A percentile compares a stretch with the other conserved stretches of the same genome.
Conservation (phyloP, 805 yeast species). For the Deakozyma indianensis region DNA sequence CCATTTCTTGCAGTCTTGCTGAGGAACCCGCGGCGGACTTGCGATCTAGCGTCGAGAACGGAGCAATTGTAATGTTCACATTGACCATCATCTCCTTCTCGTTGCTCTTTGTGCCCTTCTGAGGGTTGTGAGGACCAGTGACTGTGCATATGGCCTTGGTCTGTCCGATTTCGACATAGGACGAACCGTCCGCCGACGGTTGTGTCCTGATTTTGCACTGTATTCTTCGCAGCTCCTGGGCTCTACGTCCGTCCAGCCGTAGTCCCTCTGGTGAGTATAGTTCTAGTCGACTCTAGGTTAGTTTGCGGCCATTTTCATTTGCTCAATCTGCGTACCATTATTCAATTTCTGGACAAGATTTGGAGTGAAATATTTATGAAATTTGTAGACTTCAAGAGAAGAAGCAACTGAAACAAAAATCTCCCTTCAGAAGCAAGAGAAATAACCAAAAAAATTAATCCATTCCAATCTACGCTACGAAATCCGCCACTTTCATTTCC, state of each 20-base stretch:
- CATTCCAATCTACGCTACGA: no score
- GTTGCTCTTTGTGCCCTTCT: constrained; percentile 30
- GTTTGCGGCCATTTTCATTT: no score
- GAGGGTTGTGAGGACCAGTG: constrained; percentile 83
- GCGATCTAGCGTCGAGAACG: constrained; percentile 67
- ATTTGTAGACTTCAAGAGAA: no score
- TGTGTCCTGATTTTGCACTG: constrained; percentile 77
- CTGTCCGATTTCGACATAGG: constrained; percentile 84
- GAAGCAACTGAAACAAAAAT: no score
- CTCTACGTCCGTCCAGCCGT: constrained; percentile 80
- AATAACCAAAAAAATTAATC: no score
- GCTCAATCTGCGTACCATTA: no score
- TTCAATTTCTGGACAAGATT: no score
- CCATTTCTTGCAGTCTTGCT: constrained; percentile 22
- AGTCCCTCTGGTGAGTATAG: constrained; percentile 92
- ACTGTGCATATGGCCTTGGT: constrained; percentile 77
- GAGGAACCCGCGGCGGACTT: constrained; percentile 58
- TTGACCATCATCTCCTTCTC: constrained; percentile 41
- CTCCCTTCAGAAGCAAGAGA: no score
- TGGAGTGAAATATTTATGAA: no score
- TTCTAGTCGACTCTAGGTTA: constrained; percentile 27
- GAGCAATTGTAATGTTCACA: constrained; percentile 58
- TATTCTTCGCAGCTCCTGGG: constrained; percentile 82
- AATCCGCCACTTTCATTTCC: no score
- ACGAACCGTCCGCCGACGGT: constrained; percentile 78